Conservation (phyloP, 2,329 filamentous ascomycete species). For the Cercospora sesami region DNA sequence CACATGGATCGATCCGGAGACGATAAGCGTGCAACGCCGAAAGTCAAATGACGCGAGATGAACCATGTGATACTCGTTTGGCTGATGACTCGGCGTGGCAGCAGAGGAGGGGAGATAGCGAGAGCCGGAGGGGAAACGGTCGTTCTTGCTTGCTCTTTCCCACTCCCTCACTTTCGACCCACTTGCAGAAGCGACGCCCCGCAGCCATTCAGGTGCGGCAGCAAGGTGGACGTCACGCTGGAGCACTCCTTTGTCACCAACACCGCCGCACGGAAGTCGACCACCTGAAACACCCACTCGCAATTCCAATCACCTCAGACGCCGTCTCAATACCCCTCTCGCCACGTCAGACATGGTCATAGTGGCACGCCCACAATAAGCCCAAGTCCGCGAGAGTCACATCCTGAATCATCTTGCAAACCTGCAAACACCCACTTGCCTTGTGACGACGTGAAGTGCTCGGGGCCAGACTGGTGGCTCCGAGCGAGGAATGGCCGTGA, state of each 20-base stretch:
- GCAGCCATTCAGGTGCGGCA: not conserved
- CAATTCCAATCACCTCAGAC: conserved; percentile 11
- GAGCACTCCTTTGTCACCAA: conserved; percentile 23
- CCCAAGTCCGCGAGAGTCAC: conserved; percentile 2
- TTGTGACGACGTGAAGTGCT: conserved; percentile 16
- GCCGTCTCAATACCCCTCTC: conserved; percentile 11
- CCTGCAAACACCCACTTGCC: not conserved
- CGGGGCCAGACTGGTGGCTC: conserved; percentile 29
- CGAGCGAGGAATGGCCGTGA: conserved; percentile 31
- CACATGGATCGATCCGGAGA: not conserved
- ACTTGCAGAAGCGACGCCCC: not conserved
- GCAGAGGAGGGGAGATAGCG: conserved; percentile 3
- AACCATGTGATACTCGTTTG: conserved; percentile 9
- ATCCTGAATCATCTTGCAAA: not conserved
- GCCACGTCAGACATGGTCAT: conserved; percentile 5
- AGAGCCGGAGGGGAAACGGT: not conserved
- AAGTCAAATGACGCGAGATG: conserved; percentile 11
- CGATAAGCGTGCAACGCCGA: conserved; percentile 5
- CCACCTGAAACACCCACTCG: conserved; percentile 23
- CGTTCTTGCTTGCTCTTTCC: not conserved
- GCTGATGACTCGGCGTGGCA: conserved; percentile 11
- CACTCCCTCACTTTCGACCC: not conserved
- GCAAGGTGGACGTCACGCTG: conserved; percentile 7
- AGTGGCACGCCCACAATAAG: not conserved
- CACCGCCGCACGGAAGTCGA: conserved; percentile 17